Evolutionary conservation across 495 filamentous ascomycete species (phyloP), one percentile per base, ranked within the genome.

Genomic region (Neurospora sublineolata): DNA sequence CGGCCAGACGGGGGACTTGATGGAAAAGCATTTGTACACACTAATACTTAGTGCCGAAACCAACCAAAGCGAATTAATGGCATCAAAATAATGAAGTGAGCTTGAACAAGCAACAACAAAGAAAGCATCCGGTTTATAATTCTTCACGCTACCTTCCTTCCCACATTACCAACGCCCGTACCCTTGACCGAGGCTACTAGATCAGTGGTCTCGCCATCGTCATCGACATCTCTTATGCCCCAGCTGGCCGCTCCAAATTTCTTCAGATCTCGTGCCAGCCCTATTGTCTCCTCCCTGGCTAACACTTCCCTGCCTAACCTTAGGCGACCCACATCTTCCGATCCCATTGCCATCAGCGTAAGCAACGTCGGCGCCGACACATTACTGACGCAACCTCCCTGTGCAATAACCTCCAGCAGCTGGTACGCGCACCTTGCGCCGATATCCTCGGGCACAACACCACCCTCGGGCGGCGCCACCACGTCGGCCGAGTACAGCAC

Each of bases 341-440:
- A 85, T 3, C 96, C 94, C 95, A 99, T 97, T 37, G 93, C 93
- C 96, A 99, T 99, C 44, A 98, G 84, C 36, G 88, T 92, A 30
- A 98, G 78, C 80, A 96, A 86, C 0, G 89, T 93, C 5, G 86
- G 81, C 5, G 88, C 88, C 2, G 92, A 91, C 1, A 88, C 86
- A 36, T 83, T 85, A 30, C 88, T 89, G 16, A 94, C 90, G 81
- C 91, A 94, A 7, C 96, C 96, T 7, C 94, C 94, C 77, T 91
- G 86, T 52, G 85, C 87, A 42, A 98, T 88, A 9, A 87, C 84
- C 78, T 98, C 94, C 11, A 99, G 83, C 70, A 99, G 82, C 81
- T 97, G 94, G 79, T 90, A 92, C 14, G 96, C 96, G 77, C 92
- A 95, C 74, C 90, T 86, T 80, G 87, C 90, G 27, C 95, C 95